phyloP scores from a whole-genome alignment of 306 rosid genomes.

The Prosopis cineraria region DNA sequence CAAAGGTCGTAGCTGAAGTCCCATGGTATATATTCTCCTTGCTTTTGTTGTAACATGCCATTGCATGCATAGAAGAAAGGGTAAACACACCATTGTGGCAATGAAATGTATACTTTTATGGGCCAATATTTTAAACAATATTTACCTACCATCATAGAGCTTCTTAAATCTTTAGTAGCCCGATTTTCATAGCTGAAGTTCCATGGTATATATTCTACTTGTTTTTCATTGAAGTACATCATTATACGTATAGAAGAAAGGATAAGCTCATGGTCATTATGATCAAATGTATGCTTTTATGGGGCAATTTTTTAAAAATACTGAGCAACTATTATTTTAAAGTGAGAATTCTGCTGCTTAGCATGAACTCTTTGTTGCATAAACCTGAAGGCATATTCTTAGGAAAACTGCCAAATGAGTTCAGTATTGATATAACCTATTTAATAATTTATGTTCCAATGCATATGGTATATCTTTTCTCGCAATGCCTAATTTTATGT shows the following conservation, averaged over 20 bases:
- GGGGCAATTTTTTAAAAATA: neutral
- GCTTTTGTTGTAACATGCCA: neutral
- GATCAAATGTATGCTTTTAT: conserved; percentile 15
- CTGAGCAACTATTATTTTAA: neutral
- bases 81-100: conserved; percentile 5
- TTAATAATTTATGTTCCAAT: conserved; percentile 1
- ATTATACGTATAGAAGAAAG: neutral
- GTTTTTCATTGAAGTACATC: neutral
- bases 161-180: conserved; percentile 73
- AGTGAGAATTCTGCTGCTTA: neutral
- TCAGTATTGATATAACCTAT: neutral
- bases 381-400: neutral
- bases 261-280: conserved; percentile 8
- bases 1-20: conserved; percentile 77
- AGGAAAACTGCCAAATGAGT: neutral
- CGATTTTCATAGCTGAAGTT: conserved; percentile 72
- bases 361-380: neutral
- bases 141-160: conserved; percentile 49
- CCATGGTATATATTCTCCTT: conserved; percentile 66
- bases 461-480: conserved; percentile 1
- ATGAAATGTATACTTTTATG: conserved; percentile 18
- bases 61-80: neutral
- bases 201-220: conserved; percentile 63
- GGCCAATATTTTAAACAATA: neutral
- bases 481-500: neutral